Conservation (phyloP, 2,329 filamentous ascomycete species). For the Tolypocladium tundrense region DNA sequence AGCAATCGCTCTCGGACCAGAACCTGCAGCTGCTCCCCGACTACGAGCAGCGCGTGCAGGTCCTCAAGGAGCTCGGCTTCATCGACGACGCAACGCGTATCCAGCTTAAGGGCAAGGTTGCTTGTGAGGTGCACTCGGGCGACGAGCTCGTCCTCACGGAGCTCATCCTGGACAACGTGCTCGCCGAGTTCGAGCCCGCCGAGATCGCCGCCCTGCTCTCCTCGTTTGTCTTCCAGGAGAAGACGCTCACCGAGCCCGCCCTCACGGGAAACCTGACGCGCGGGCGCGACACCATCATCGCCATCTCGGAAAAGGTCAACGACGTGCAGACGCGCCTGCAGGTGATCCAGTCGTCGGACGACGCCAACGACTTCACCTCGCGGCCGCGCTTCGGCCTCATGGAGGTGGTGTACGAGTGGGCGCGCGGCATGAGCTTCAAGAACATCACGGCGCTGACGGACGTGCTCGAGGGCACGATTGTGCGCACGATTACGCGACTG, state of each 20-base stretch:
- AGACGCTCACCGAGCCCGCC: constrained; percentile 72
- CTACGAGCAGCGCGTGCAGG: constrained; percentile 88
- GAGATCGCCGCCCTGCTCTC: constrained; percentile 93
- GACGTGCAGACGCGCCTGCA: constrained; percentile 81
- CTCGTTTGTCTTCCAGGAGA: constrained; percentile 95
- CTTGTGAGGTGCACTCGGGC: constrained; percentile 94
- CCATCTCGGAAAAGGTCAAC: constrained; percentile 88
- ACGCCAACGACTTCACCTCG: constrained; percentile 84
- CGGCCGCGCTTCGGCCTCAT: constrained; percentile 85
- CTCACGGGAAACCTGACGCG: constrained; percentile 73
- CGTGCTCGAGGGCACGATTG: constrained; percentile 94
- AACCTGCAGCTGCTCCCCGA: constrained; percentile 92
- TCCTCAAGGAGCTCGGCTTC: constrained; percentile 85
- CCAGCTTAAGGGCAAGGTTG: constrained; percentile 94
- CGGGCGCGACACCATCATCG: constrained; percentile 76
- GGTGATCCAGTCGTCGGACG: constrained; percentile 81
- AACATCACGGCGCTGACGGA: constrained; percentile 94
- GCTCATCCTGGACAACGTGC: constrained; percentile 89
- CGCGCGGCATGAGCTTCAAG: constrained; percentile 94
- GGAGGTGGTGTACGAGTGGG: constrained; percentile 98
- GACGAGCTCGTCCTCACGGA: constrained; percentile 95
- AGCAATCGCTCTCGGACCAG: constrained; percentile 86
- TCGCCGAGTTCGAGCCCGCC: constrained; percentile 89
- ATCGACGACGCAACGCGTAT: constrained; percentile 82
- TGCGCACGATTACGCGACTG: constrained; percentile 82